phyloP scores from a whole-genome alignment of 2,329 filamentous ascomycete species.

The Alternaria sp. region DNA sequence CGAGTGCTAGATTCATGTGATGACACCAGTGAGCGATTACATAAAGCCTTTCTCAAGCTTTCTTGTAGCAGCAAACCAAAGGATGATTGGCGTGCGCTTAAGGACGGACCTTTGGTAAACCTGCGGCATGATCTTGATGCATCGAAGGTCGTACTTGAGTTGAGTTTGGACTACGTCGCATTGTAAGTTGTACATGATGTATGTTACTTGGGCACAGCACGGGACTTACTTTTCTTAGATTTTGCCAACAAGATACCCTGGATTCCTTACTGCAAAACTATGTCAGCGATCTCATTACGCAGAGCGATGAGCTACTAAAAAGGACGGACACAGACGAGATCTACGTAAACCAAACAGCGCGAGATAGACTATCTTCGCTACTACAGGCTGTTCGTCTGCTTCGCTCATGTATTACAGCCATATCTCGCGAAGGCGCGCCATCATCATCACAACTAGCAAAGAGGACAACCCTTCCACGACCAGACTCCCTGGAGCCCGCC shows the following conservation, averaged over 20 bases:
- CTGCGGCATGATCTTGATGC: slow-evolving; percentile 39
- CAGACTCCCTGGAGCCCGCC: slow-evolving; percentile 34
- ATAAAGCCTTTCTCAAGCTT: slow-evolving; percentile 42
- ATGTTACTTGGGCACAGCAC: slow-evolving; percentile 3
- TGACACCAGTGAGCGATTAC: slow-evolving; percentile 36
- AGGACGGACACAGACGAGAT: slow-evolving; percentile 39
- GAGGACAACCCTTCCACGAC: slow-evolving; percentile 30
- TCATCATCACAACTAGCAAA: slow-evolving; percentile 15
- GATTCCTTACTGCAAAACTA: slow-evolving; percentile 31
- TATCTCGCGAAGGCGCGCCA: slow-evolving; percentile 22
- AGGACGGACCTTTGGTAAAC: slow-evolving; percentile 25
- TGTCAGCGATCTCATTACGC: slow-evolving; percentile 26
- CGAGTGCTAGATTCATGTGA: slow-evolving; percentile 44
- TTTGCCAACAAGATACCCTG: slow-evolving; percentile 30
- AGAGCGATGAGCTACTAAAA: slow-evolving; percentile 33
- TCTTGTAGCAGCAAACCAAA: slow-evolving; percentile 33
- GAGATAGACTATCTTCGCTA: slow-evolving; percentile 34
- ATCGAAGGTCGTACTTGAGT: slow-evolving; percentile 38
- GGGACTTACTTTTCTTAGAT: slow-evolving; percentile 20
- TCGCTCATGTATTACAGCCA: slow-evolving; percentile 35
- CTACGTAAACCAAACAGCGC: slow-evolving; percentile 34
- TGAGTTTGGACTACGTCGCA: slow-evolving; percentile 41
- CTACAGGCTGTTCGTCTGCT: slow-evolving; percentile 36
- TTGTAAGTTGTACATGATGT: slow-evolving; percentile 30
- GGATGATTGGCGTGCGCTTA: slow-evolving; percentile 34